Base-by-base conservation (phyloP, 306 rosid species). In the Carpinus viminea region DNA sequence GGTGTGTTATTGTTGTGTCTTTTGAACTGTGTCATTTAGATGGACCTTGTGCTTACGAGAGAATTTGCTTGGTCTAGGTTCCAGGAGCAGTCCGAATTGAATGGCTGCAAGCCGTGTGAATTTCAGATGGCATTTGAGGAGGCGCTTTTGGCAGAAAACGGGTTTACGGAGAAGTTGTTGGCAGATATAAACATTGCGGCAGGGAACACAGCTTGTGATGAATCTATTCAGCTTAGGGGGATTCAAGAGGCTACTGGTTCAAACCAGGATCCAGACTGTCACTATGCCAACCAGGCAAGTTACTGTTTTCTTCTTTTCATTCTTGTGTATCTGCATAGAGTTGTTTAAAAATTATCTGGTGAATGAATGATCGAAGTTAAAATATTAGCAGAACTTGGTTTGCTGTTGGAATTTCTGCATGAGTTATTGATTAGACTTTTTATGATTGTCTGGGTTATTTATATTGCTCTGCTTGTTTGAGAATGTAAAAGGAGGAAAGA, bases 131-230 rank as follows among this genome's bases (percentile, higher is more conserved):
- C 99, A 59, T 78, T 92, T 72, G 99, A 96, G 86, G 99, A 96
- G 83, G 99, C 96, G 34, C 90, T 93, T 86, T 85, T 96, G 89
- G 98, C 95, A 47, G 99, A 96, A 69, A 89, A 86, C 80, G 99
- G 99, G 26, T 93, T 84, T 86, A 89, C 92, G 0, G 99, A 96
- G 93, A 96, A 89, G 89, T 83, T 96, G 92, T 80, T 88, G 45
- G 89, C 90, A 16, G 99, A 96, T 86, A 96, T 96, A 87, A 93
- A 90, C 80, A 80, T 90, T 88, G 99, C 99, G 43, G 98, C 94
- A 73, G 90, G 92, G 41, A 92, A 82, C 85, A 79, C 86, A 78
- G 84, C 77, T 75, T 88, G 70, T 74, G 94, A 90, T 84, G 96
- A 89, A 80, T 81, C 89, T 70, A 51, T 86, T 80, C 73, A 68